These are phyloP conservation scores for Phycomyces nitens DNA, from an alignment of 192 early-diverging fungal genomes.

Conservation along the genomic window DNA sequence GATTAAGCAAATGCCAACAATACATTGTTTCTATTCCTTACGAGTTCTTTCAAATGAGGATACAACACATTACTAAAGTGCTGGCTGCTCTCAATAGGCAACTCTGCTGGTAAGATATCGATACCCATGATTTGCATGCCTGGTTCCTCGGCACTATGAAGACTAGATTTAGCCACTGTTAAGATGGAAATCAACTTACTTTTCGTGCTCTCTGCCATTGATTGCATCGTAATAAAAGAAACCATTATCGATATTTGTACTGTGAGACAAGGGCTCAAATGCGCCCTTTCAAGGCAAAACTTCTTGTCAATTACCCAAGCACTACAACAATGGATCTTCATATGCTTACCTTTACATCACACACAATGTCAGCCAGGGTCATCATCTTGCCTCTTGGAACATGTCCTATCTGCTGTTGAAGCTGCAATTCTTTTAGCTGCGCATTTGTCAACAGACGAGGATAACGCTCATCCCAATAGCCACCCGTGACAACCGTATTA, in stretches of 20 bases:
- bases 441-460: constrained; percentile 87
- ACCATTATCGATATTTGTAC: constrained; percentile 85
- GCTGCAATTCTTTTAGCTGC: constrained; percentile 73
- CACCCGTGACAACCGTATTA: constrained; percentile 85
- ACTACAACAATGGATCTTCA: background rate
- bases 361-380: constrained; percentile 87
- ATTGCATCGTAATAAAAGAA: constrained; percentile 92
- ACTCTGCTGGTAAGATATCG: constrained; percentile 94
- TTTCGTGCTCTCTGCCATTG: constrained; percentile 61
- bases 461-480: constrained; percentile 87
- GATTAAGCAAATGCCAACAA: too few relatives aligned
- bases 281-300: constrained; percentile 60
- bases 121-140: constrained; percentile 98
- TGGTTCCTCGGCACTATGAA: constrained; percentile 56
- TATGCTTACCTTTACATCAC: constrained; percentile 76
- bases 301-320: constrained; percentile 7
- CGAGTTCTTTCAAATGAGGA: constrained; percentile 79
- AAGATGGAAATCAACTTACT: constrained; percentile 40
- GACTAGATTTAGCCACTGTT: background rate
- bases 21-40: constrained; percentile 30
- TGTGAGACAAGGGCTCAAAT: constrained; percentile 90
- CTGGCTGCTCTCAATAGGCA: constrained; percentile 91
- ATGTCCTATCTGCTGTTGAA: constrained; percentile 40
- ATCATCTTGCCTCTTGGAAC: constrained; percentile 69
- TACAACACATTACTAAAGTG: constrained; percentile 86